These are phyloP conservation scores for Coemansia sp. DNA, from an alignment of 192 early-diverging fungal species.

Conservation along the genomic window DNA sequence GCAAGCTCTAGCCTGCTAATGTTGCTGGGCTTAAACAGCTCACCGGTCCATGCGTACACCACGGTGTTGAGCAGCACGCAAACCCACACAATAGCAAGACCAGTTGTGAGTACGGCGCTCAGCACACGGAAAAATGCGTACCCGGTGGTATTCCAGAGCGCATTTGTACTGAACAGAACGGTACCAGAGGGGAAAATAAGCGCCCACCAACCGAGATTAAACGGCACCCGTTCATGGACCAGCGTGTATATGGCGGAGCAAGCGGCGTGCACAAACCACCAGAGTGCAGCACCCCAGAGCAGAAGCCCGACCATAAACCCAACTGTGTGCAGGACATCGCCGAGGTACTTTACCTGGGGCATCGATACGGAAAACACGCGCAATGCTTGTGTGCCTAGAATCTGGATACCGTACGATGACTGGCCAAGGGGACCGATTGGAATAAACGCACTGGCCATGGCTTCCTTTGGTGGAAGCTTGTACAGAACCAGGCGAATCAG, in stretches of 20 bases:
- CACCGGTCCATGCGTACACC: conserved; percentile 44
- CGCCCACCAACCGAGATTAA: conserved; percentile 63
- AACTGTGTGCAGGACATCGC: conserved; percentile 28
- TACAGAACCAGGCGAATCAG: conserved; percentile 47
- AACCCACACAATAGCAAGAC: conserved; percentile 36
- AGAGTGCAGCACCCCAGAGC: conserved; percentile 52
- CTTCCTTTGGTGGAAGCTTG: conserved; percentile 57
- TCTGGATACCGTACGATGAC: conserved; percentile 54
- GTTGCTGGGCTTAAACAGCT: conserved; percentile 39
- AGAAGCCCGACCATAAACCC: conserved; percentile 42
- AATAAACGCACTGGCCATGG: conserved; percentile 53
- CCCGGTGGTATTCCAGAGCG: conserved; percentile 22
- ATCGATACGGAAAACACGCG: conserved; percentile 32
- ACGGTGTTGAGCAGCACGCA: conserved; percentile 28
- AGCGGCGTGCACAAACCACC: conserved; percentile 53
- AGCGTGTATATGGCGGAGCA: conserved; percentile 37
- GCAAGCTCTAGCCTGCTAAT: conserved; percentile 13
- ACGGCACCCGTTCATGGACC: conserved; percentile 34
- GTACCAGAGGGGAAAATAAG: conserved; percentile 58
- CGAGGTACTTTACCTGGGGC: conserved; percentile 28
- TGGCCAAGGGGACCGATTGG: conserved; percentile 58
- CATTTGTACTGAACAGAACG: conserved; percentile 27
- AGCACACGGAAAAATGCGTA: conserved; percentile 45
- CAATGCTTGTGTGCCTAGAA: conserved; percentile 43
- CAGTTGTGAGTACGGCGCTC: conserved; percentile 34